Conservation (phyloP, 164 flowering plant genomes). For the Akebia trifoliata region DNA sequence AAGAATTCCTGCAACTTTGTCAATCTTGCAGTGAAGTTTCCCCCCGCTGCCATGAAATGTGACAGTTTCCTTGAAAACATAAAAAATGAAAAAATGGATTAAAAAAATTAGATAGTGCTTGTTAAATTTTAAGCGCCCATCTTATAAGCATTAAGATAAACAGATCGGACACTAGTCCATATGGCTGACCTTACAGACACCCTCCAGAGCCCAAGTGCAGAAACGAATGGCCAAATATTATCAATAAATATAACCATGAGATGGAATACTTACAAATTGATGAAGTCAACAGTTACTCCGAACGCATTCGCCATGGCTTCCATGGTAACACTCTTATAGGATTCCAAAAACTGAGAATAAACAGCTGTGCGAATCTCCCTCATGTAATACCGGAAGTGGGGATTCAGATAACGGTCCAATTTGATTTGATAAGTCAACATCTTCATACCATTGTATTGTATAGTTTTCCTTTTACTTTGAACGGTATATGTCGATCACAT, state of each 20-base stretch:
- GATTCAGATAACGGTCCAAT: slow-evolving; percentile 83
- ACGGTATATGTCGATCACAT: no score
- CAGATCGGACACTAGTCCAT: neutral
- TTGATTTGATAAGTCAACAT: slow-evolving; percentile 81
- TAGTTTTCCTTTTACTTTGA: no score
- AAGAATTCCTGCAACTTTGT: slow-evolving; percentile 95
- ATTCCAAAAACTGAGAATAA: slow-evolving; percentile 93
- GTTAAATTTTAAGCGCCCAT: no score
- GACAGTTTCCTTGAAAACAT: slow-evolving; percentile 82
- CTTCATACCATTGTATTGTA: no score
- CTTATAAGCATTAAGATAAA: no score
- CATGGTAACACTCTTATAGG: slow-evolving; percentile 96
- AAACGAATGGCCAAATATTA: no score
- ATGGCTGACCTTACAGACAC: neutral
- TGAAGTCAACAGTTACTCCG: slow-evolving; percentile 93
- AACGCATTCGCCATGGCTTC: slow-evolving; percentile 98
- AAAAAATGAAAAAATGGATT: neutral
- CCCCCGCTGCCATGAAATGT: slow-evolving; percentile 95
- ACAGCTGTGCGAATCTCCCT: slow-evolving; percentile 89
- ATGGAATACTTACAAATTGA: slow-evolving; percentile 67
- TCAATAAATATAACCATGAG: neutral
- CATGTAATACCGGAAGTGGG: slow-evolving; percentile 96
- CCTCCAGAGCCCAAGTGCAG: no score
- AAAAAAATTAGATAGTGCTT: neutral
- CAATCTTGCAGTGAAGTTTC: slow-evolving; percentile 97